Percentiles rank a stretch among this genome's conserved stretches.
Conservation (phyloP, 1,284 basidiomycete genomes). For the Athelia sp. region DNA sequence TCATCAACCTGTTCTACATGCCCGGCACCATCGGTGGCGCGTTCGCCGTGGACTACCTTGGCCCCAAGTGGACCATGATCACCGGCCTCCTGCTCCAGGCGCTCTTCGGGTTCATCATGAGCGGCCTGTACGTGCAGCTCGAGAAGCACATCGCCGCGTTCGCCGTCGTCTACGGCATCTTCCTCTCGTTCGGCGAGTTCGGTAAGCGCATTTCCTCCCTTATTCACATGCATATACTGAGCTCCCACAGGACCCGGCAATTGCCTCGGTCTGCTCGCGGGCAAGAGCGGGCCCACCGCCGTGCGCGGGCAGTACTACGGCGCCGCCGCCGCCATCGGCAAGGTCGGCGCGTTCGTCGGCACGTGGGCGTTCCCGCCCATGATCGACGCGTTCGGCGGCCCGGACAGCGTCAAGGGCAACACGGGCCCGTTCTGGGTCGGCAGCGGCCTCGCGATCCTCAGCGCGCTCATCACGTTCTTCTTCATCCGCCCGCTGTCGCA, state of each 20-base stretch:
- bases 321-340: conserved; percentile 85
- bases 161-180: conserved; percentile 81
- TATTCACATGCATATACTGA: conserved; percentile 8
- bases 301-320: conserved; percentile 87
- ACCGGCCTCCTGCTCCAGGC: conserved; percentile 66
- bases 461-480: conserved; percentile 69
- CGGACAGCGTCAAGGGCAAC: conserved; percentile 45
- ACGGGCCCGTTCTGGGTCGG: conserved; percentile 82
- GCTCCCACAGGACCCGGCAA: conserved; percentile 61
- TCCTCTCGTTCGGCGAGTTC: conserved; percentile 82
- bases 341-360: conserved; percentile 83
- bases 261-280: conserved; percentile 74
- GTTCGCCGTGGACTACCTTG: conserved; percentile 70
- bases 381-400: conserved; percentile 61
- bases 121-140: conserved; percentile 41
- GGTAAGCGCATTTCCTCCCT: conserved; percentile 27
- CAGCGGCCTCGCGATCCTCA: conserved; percentile 74
- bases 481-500: conserved; percentile 73
- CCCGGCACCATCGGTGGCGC: conserved; percentile 78
- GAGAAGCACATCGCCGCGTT: background rate
- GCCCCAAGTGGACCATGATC: conserved; percentile 79
- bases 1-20: conserved; percentile 79
- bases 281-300: conserved; percentile 80
- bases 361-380: conserved; percentile 76
- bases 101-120: conserved; percentile 81